These are phyloP conservation scores for Chrysochromulina tobinii DNA, from an alignment of 78 protist genomes.

Conservation along the genomic window DNA sequence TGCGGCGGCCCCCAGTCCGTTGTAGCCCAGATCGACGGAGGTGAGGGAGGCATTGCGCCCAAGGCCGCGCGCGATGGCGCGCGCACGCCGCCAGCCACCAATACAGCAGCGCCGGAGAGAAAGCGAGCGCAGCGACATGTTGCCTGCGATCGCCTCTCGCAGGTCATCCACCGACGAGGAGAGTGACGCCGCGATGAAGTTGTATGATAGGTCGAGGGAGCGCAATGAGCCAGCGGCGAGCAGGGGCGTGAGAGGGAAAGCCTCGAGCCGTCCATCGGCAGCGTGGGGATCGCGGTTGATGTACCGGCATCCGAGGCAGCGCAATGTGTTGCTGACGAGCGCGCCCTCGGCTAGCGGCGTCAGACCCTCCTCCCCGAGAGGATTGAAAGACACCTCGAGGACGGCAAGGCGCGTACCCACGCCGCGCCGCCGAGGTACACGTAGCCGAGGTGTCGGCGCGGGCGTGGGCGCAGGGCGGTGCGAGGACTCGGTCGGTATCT, in stretches of 20 bases:
- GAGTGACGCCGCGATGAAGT: not conserved
- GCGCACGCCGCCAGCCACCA: constrained; percentile 25
- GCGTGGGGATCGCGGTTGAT: not conserved
- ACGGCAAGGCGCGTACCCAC: not conserved
- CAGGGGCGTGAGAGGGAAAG: not conserved
- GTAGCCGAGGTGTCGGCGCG: too few species aligned
- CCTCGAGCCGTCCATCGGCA: not conserved
- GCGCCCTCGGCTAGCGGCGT: not conserved
- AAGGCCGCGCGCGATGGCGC: constrained; percentile 25
- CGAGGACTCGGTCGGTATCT: too few species aligned
- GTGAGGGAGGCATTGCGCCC: not conserved
- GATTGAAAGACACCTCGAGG: not conserved
- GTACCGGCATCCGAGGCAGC: not conserved
- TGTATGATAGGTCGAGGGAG: not conserved
- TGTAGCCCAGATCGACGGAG: not conserved
- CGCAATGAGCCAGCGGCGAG: not conserved
- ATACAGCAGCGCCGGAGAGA: constrained; percentile 10
- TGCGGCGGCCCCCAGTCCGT: constrained; percentile 4
- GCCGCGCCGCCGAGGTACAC: too few species aligned
- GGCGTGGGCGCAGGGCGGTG: too few species aligned
- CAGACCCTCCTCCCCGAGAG: not conserved
- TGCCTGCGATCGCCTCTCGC: not conserved
- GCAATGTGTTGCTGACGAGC: not conserved
- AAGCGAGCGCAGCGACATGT: not conserved
- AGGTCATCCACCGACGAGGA: not conserved